Evolutionary conservation across 306 rosid species (phyloP), one percentile per base, ranked within the genome.

Genomic region (Vigna radiata): DNA sequence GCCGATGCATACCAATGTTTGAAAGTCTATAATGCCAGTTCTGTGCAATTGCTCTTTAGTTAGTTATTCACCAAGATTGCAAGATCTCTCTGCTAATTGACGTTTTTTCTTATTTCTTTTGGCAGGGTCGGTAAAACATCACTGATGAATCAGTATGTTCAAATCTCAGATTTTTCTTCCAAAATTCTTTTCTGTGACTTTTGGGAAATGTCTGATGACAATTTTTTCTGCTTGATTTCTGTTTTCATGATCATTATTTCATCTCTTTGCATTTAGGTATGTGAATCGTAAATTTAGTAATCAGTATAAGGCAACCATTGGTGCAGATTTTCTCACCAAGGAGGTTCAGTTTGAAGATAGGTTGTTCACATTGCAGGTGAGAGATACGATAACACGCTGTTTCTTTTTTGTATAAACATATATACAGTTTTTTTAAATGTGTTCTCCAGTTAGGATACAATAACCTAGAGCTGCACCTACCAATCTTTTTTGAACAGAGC

Each of bases 101-200:
- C 15, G 10, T 82, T 77, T 67, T 73, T 19, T 55, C 18, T 54
- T 8, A 3, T 10, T 55, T 33, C 72, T 75, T 80, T 84, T 85
- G 79, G 86, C 98, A 96, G 99, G 89, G 99, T 92, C 77, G 99
- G 99, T 62, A 96, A 96, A 85, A 96, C 99, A 13, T 96, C 99
- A 76, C 80, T 96, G 76, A 96, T 96, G 99, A 96, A 96, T 75
- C 99, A 96, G 99, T 96, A 89, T 62, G 59, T 66, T 55, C 70
- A 19, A 50, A 76, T 85, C 58, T 82, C 48, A 4, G 80, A 74
- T 65, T 81, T 85, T 74, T 9, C 39, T 52, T 71, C 68, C 9
- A 8, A 31, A 64, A 54, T 14, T 25, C 1, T 16, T 37, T 58
- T 64, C 75, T 69, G 13, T 17, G 25, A 71, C 16, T 48, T 41